Evolutionary conservation across 768 basidiomycete genomes (phyloP), one percentile per base, ranked within the genome.

Genomic region (Termitomyces sp.): DNA sequence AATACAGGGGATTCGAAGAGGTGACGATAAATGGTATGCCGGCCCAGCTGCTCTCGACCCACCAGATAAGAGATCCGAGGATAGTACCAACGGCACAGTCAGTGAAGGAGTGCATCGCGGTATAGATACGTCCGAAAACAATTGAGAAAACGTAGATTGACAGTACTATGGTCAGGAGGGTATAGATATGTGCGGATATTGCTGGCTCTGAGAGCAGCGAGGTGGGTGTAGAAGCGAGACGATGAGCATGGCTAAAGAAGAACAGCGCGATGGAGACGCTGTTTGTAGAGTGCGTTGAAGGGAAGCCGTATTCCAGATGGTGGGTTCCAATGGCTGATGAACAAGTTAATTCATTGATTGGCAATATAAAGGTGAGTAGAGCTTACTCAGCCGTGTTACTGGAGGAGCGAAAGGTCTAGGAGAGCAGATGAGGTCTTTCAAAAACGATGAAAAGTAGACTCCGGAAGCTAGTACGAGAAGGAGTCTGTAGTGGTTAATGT

Each of bases 261-360:
- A 91, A 92, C 3, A 98, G 79, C 0, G 93, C 93, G 65, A 97
- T 90, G 27, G 92, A 95, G 52, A 94, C 80, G 54, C 86, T 83
- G 69, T 97, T 96, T 8, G 94, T 92, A 2, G 92, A 90, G 65
- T 99, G 96, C 0, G 95, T 97, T 0, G 94, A 96, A 0, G 94
- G 95, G 67, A 98, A 96, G 24, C 96, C 96, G 63, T 96, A 96
- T 73, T 96, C 94, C 3, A 92, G 79, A 63, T 93, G 90, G 65
- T 92, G 90, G 1, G 75, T 80, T 14, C 90, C 87, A 52, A 92
- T 86, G 5, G 86, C 89, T 92, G 62, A 37, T 34, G 13, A 32
- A 34, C 39, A 16, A 32, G 3, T 22, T 24, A 2, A 18, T 39
- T 29, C 53, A 46, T 22, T 52, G 20, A 50, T 61, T 26, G 5